Percentiles rank a stretch among this genome's conserved stretches.
Evolutionary conservation across 371 early-diverging fungal genomes (phyloP).

Genomic region (Syncephalastrum contaminatum): DNA sequence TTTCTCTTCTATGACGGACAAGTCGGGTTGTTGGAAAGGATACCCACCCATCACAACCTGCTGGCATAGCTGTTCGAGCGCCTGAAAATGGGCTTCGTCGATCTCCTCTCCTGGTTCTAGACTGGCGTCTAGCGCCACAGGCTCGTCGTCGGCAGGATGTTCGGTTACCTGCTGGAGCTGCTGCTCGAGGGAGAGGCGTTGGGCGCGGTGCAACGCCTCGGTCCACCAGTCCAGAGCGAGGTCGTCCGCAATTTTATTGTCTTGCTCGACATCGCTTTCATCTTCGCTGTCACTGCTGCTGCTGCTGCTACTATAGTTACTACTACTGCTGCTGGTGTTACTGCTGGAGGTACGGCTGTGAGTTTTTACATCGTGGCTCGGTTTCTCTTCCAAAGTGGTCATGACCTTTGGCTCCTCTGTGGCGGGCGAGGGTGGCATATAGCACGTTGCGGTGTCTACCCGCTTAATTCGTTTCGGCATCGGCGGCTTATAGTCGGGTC

Average conservation of each 20-base stretch:
- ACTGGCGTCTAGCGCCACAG: slow-evolving; percentile 25
- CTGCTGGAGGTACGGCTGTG: too few relatives aligned
- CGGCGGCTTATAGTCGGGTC: slow-evolving; percentile 44
- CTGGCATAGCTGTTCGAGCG: slow-evolving; percentile 44
- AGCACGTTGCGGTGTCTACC: background rate
- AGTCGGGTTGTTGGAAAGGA: slow-evolving; percentile 29
- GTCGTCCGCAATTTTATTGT: background rate
- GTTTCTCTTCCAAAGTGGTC: too few relatives aligned
- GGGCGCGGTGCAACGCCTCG: slow-evolving; percentile 23
- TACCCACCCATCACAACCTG: slow-evolving; percentile 56
- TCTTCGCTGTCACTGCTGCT: slow-evolving; percentile 4
- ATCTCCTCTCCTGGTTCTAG: slow-evolving; percentile 42
- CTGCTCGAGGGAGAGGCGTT: slow-evolving; percentile 28
- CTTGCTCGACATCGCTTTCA: slow-evolving; percentile 7
- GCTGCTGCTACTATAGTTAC: background rate
- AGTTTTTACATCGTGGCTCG: too few relatives aligned
- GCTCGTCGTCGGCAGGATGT: slow-evolving; percentile 11
- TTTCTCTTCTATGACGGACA: too few relatives aligned
- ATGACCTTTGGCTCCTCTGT: too few relatives aligned
- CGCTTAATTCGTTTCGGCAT: slow-evolving; percentile 11
- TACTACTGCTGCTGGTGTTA: background rate
- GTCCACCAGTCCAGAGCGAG: slow-evolving; percentile 7
- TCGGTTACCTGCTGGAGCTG: slow-evolving; percentile 1
- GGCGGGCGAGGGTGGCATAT: too few relatives aligned
- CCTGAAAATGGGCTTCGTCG: slow-evolving; percentile 5